These are phyloP conservation scores for Mucor mucedo DNA, from an alignment of 371 early-diverging fungal species.

Conservation along the genomic window DNA sequence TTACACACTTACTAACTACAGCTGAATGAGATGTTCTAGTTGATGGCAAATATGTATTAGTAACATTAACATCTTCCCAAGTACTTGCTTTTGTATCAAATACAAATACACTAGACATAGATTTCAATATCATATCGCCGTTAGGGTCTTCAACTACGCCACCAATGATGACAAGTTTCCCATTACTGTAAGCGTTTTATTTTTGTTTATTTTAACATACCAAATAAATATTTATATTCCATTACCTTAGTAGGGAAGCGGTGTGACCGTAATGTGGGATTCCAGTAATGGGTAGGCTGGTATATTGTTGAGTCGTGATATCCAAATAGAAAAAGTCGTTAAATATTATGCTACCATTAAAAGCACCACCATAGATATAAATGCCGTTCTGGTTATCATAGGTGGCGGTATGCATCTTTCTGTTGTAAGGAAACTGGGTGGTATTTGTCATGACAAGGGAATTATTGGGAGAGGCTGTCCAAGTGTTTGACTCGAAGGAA, in stretches of 20 bases:
- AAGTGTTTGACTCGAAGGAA: constrained; percentile 23
- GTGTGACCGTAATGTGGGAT: constrained; percentile 44
- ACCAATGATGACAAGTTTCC: constrained; percentile 47
- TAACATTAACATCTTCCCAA: constrained; percentile 4
- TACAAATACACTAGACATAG: constrained; percentile 25
- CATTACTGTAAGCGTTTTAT: constrained; percentile 33
- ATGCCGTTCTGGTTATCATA: constrained; percentile 22
- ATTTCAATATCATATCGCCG: background rate
- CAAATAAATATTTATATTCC: constrained; percentile 7
- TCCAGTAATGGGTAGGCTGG: constrained; percentile 22
- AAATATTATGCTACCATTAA: constrained; percentile 17
- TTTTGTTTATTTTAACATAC: background rate
- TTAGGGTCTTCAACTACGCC: constrained; percentile 26
- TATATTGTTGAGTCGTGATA: constrained; percentile 19
- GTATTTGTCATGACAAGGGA: background rate
- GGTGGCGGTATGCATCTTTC: constrained; percentile 25
- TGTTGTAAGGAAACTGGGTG: constrained; percentile 10
- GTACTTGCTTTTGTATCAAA: constrained; percentile 28
- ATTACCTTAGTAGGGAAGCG: constrained; percentile 43
- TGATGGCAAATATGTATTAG: constrained; percentile 11
- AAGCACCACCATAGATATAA: constrained; percentile 42
- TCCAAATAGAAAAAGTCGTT: constrained; percentile 38
- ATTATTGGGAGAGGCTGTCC: constrained; percentile 21
- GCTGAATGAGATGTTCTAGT: constrained; percentile 38
- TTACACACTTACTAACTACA: constrained; percentile 35